Evolutionary conservation across 78 protist genomes (phyloP), one percentile per base, ranked within the genome.

Genomic region (Dictyostelium brefeldianum): DNA sequence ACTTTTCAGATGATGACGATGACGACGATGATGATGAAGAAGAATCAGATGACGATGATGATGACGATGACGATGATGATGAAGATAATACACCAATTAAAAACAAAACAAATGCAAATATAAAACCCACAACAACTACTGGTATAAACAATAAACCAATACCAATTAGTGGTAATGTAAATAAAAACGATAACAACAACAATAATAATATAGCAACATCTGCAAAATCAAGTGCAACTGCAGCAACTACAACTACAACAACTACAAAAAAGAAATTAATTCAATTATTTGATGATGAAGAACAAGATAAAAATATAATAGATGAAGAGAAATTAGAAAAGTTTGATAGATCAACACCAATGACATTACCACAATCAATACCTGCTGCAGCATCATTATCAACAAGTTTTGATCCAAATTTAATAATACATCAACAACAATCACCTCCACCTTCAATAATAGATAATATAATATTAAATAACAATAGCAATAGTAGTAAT

Each of bases 11-110:
- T 47, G 78, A 64, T 65, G 93, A 87, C n/a, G 93, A 87, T 3
- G 91, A 83, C 4, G 84, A 62, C 5, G 93, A 78, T 1, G 83
- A 85, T 1, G 92, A 85, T 2, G 92, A 85, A 22, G 83, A 85
- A 1, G 83, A 75, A 17, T 82, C 74, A 31, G 93, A 87, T 1
- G 77, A 59, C 14, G 93, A 87, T 20, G 78, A 74, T 1, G 93
- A 87, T 51, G 92, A 87, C 20, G 91, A 83, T 1, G 80, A 36
- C 4, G 69, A 22, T 17, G 84, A 41, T 18, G 89, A 81, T 18
- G 78, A 80, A 10, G 84, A 80, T 46, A 65, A 62, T 0, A 54
- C 69, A 48, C 25, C 43, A 27, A 27, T 11, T 2, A 29, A 31
- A 64, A 64, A 15, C n/a, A 43, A 43, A 41, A 17, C 27, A 70